These are phyloP conservation scores for Mycena latifolia DNA, from an alignment of 768 basidiomycete species.

Conservation along the genomic window DNA sequence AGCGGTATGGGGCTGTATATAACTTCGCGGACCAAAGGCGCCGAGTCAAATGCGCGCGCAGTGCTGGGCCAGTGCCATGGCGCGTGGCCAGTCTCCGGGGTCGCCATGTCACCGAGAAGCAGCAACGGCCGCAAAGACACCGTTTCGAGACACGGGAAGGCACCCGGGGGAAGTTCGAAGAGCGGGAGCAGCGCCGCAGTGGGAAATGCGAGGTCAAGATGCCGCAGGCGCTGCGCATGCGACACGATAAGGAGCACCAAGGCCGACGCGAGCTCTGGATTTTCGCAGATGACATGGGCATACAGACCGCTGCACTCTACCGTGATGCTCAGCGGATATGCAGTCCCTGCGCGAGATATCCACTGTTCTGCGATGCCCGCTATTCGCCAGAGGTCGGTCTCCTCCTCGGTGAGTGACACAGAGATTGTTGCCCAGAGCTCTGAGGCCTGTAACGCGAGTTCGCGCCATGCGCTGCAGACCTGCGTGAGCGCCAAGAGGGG, in stretches of 20 bases:
- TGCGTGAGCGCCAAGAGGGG: conserved; percentile 3
- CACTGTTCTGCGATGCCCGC: conserved; percentile 9
- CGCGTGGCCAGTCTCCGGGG: background rate
- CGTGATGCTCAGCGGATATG: conserved; percentile 9
- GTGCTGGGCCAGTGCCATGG: conserved; percentile 23
- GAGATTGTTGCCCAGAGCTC: conserved; percentile 23
- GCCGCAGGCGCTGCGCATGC: conserved; percentile 9
- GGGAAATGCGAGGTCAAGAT: conserved; percentile 10
- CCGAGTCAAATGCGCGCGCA: background rate
- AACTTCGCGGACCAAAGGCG: conserved; percentile 7
- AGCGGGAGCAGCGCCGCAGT: background rate
- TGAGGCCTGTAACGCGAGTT: conserved; percentile 6
- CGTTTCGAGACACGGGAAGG: conserved; percentile 15
- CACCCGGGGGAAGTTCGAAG: conserved; percentile 2
- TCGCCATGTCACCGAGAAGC: background rate
- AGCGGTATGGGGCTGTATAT: background rate
- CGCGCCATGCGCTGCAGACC: conserved; percentile 18
- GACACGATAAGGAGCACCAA: conserved; percentile 13
- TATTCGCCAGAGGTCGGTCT: background rate
- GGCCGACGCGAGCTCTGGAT: background rate
- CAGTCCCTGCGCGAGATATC: conserved; percentile 9
- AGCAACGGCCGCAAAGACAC: conserved; percentile 5
- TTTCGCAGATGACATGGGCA: background rate
- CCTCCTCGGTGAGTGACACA: background rate
- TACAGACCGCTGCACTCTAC: conserved; percentile 9